These are phyloP conservation scores for Asterella californica DNA, from an alignment of 225 moss, liverwort and hornwort species.

Conservation along the genomic window DNA sequence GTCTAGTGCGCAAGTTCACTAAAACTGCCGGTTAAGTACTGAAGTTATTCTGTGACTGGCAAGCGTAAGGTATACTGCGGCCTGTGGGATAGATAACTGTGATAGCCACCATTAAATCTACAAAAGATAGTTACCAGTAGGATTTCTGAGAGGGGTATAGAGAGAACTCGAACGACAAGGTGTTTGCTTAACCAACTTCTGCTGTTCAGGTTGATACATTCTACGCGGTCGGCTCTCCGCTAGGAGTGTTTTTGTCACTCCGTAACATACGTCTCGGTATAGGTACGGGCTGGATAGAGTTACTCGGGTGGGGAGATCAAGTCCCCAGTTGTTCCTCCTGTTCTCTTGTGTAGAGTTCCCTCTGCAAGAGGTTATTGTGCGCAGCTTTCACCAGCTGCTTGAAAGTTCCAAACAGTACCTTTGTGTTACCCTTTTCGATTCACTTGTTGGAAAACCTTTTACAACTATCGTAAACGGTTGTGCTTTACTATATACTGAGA, in stretches of 20 bases:
- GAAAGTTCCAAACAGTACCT: not conserved
- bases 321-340: not conserved
- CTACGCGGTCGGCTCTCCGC: slow-evolving; percentile 93
- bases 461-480: not conserved
- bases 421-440: not conserved
- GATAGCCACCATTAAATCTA: no score
- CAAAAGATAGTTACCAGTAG: not conserved
- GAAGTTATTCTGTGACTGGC: no score
- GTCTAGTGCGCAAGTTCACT: not conserved
- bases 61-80: no score
- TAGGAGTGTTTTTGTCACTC: slow-evolving; percentile 93
- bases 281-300: slow-evolving; percentile 15
- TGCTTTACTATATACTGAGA: not conserved
- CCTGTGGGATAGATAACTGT: no score
- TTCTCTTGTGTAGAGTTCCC: not conserved
- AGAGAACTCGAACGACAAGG: not conserved
- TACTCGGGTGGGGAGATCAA: not conserved
- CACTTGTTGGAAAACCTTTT: not conserved
- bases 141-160: not conserved
- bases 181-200: not conserved
- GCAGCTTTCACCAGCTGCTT: not conserved
- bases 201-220: slow-evolving; percentile 87
- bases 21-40: no score
- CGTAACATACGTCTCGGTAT: slow-evolving; percentile 90
- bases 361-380: not conserved